These are phyloP conservation scores for Phaffia tasmanica DNA, from an alignment of 768 basidiomycete species.

Conservation along the genomic window DNA sequence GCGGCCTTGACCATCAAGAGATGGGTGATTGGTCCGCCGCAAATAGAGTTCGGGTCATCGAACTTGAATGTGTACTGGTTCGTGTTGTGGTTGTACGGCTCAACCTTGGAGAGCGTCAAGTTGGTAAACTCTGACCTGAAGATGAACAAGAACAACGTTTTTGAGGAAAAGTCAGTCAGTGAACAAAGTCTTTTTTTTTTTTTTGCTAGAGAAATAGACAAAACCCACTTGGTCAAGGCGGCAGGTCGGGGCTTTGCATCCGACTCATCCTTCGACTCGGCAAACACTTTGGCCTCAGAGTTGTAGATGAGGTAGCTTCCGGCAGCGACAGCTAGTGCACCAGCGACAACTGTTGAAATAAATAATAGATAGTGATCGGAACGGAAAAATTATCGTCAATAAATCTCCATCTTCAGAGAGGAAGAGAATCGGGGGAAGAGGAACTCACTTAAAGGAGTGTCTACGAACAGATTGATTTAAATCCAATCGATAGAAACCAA, in stretches of 20 bases:
- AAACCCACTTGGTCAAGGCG: slow-evolving; percentile 18
- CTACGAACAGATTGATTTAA: background rate
- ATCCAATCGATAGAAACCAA: background rate
- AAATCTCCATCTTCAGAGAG: background rate
- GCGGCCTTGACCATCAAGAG: slow-evolving; percentile 68
- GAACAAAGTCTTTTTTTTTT: background rate
- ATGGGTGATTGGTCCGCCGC: slow-evolving; percentile 66
- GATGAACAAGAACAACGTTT: background rate
- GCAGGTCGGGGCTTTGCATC: slow-evolving; percentile 8
- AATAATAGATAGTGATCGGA: background rate
- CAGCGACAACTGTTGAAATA: background rate
- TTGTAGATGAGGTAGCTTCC: background rate
- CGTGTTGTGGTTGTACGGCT: slow-evolving; percentile 78
- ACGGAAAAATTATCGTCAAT: background rate
- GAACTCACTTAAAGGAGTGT: background rate
- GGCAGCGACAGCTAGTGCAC: background rate
- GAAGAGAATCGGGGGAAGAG: background rate
- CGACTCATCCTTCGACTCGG: slow-evolving; percentile 8
- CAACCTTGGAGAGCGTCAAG: slow-evolving; percentile 36
- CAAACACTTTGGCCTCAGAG: background rate
- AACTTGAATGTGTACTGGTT: slow-evolving; percentile 46
- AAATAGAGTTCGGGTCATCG: slow-evolving; percentile 45
- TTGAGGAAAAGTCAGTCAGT: background rate
- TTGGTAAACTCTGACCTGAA: slow-evolving; percentile 14
- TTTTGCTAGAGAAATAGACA: background rate